Percentiles rank a stretch among this genome's conserved stretches.
These are phyloP conservation scores for Thermothelomyces thermophilus DNA, from an alignment of 2,329 filamentous ascomycete species.

Conservation along the genomic window DNA sequence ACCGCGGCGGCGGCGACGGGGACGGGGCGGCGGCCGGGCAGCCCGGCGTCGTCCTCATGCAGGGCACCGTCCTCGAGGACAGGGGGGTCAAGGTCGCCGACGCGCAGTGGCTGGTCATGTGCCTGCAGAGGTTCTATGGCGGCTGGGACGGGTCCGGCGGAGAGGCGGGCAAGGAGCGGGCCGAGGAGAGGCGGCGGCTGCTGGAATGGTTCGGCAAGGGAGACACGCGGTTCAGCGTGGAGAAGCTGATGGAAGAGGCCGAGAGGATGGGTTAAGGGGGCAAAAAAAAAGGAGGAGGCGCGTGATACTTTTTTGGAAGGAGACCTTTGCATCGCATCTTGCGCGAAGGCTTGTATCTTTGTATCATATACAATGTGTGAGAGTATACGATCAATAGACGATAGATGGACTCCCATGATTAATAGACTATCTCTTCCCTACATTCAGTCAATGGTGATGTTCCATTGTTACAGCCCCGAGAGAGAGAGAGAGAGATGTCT, in stretches of 20 bases:
- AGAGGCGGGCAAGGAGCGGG: constrained; percentile 46
- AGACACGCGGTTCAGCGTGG: constrained; percentile 71
- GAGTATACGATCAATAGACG: neutral
- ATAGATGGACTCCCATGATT: no score
- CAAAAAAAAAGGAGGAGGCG: no score
- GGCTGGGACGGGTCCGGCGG: constrained; percentile 46
- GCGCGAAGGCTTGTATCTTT: no score
- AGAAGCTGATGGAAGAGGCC: constrained; percentile 80
- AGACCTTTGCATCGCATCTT: no score
- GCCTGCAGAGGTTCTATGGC: constrained; percentile 89
- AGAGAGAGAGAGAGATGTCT: no score
- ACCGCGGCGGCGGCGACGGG: neutral
- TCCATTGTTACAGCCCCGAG: no score
- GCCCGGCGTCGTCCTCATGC: constrained; percentile 77
- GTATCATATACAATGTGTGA: neutral
- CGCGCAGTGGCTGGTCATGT: constrained; percentile 86
- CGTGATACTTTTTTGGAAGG: no score
- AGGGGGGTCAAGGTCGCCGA: constrained; percentile 72
- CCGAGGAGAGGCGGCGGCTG: constrained; percentile 58
- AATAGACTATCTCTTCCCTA: no score
- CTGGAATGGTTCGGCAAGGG: constrained; percentile 77
- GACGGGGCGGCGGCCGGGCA: constrained; percentile 34
- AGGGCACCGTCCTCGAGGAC: constrained; percentile 71
- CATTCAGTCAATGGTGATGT: no score
- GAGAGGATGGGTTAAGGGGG: constrained; percentile 64